A percentile compares a stretch with the other conserved stretches of the same genome.
Evolutionary conservation across 495 filamentous ascomycete genomes (phyloP).

Genomic region (Clohesyomyces aquaticus): DNA sequence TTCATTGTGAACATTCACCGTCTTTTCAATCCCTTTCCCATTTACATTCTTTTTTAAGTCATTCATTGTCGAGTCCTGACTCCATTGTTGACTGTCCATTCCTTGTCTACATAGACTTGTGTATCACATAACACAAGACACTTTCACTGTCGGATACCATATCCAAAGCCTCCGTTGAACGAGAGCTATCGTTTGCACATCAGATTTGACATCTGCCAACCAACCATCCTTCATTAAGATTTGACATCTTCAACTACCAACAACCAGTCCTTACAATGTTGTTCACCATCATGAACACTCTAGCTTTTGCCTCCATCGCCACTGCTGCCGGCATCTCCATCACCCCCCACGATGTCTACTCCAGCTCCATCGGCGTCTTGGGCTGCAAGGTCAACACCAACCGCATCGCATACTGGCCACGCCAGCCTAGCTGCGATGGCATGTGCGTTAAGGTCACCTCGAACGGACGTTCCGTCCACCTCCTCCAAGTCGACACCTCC

Average conservation of each 20-base stretch:
- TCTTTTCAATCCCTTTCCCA: too few species aligned
- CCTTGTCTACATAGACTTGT: neutral
- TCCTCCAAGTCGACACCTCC: conserved; percentile 33
- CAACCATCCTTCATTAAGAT: neutral
- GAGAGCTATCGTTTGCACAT: neutral
- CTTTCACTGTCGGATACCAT: neutral
- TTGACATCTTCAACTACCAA: neutral
- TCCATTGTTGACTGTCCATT: neutral
- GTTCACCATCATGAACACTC: neutral
- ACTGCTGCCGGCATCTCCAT: neutral
- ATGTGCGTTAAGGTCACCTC: conserved; percentile 21
- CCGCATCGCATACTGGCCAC: conserved; percentile 35
- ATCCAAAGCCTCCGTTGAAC: neutral
- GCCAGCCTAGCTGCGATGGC: conserved; percentile 20
- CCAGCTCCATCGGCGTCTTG: conserved; percentile 21
- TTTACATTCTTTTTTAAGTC: neutral
- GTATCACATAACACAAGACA: too few species aligned
- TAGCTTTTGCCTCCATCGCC: neutral
- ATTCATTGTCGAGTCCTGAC: neutral
- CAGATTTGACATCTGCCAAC: neutral
- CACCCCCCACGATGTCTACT: conserved; percentile 19
- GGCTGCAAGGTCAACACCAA: conserved; percentile 37
- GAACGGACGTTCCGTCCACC: conserved; percentile 31
- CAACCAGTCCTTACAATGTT: neutral
- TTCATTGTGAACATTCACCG: neutral